Base-by-base conservation (phyloP, 306 rosid species). In the Boehmeria nivea region DNA sequence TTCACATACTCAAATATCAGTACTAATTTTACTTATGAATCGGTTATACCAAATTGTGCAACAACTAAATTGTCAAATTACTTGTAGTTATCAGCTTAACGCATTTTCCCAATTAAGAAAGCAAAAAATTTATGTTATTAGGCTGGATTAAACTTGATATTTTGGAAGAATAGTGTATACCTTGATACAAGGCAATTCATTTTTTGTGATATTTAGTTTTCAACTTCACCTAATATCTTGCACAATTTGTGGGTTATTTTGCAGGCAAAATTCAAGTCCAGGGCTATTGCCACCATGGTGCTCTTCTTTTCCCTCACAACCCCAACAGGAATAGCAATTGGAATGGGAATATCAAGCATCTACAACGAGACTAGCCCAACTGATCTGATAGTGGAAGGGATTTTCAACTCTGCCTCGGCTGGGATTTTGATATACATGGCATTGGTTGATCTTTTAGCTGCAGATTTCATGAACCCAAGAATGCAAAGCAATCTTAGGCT, bases 391-490 rank as follows among this genome's bases (percentile, higher is more conserved):
- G 76, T 79, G 37, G 80, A 78, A 65, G 95, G 90, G 28, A 1
- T 71, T 47, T 73, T 83, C 34, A 76, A 83, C 59, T 77, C 90
- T 49, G 77, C 83, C 33, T 86, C 95, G 3, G 80, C 83, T 43
- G 90, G 95, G 60, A 68, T 86, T 28, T 67, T 83, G 10, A 78
- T 75, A 24, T 77, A 68, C 70, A 83, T 80, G 90, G 83, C 95
- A 43, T 73, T 86, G 43, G 91, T 80, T 73, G 84, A 83, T 66
- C 83, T 78, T 64, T 72, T 83, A 22, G 91, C 95, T 19, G 63
- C 69, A 23, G 88, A 83, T 27, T 83, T 83, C 42, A 82, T 75
- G 83, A 72, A 55, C 70, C 67, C 71, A 0, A 80, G 74, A 53
- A 72, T 82, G 80, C 69, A 82, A 15, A 21, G 15, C 14, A 82